Evolutionary conservation across 345 rosid genomes (phyloP).

Genomic region (Lepidium aucheri): DNA sequence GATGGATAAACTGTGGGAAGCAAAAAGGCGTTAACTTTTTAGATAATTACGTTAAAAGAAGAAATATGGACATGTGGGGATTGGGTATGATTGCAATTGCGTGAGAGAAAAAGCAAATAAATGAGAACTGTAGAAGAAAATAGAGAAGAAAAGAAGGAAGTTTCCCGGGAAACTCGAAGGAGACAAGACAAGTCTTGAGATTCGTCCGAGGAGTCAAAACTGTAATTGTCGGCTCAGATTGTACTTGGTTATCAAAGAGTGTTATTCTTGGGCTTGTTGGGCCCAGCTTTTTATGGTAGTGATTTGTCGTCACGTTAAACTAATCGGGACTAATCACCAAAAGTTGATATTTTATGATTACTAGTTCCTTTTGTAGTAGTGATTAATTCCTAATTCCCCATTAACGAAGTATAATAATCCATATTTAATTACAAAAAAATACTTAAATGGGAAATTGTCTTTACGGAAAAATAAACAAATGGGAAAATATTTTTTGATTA

Average conservation of each 20-base stretch:
- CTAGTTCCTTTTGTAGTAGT: neutral
- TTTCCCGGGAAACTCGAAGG: slow-evolving; percentile 14
- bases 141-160: neutral
- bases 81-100: neutral
- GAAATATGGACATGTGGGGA: neutral
- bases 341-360: neutral
- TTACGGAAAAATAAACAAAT: too few species aligned
- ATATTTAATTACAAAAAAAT: neutral
- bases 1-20: neutral
- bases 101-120: slow-evolving; percentile 1
- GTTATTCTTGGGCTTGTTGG: slow-evolving; percentile 8
- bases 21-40: neutral
- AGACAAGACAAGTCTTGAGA: slow-evolving; percentile 22
- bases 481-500: too few species aligned
- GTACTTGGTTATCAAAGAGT: slow-evolving; percentile 1
- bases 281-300: neutral
- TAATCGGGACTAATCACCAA: neutral
- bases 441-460: neutral
- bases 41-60: neutral
- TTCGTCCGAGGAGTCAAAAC: slow-evolving; percentile 23
- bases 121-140: neutral
- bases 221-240: slow-evolving; percentile 14
- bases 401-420: neutral
- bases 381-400: neutral
- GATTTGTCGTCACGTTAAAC: slow-evolving; percentile 8